Base-by-base conservation (phyloP, 371 early-diverging fungal species). In the Mortierella sp. region DNA sequence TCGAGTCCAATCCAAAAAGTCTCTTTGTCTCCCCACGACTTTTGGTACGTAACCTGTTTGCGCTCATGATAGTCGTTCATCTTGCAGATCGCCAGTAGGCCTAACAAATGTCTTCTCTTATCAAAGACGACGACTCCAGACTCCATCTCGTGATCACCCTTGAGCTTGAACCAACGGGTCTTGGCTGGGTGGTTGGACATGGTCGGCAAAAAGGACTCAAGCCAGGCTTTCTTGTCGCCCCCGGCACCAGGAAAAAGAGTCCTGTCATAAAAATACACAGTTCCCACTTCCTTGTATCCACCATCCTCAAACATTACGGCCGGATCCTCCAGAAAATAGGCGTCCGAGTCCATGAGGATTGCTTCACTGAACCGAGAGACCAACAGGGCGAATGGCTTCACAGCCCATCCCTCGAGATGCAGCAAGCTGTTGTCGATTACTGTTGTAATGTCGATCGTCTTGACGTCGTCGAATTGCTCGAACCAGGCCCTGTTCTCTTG, bases 311-410 rank as follows among this genome's bases (percentile, higher is more conserved):
- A 90, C 50, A 91, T 34, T 1, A 75, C 64, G 6, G 81, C 84
- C 1, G 94, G 93, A 24, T 82, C 78, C 41, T 86, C 80, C 64
- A 92, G 80, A 78, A 91, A 90, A 27, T 86, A 82, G 0, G 83
- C 90, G 60, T 94, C 94, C 12, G 94, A 91, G 78, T 94, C 94
- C 83, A 93, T 82, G 57, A 93, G 78, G 37, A 93, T 86, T n/a
- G 87, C 85, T 43, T 90, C 86, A 5, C 56, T 46, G 63, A 93
- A 93, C 5, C 81, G 78, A 37, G 88, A 88, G 21, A 87, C 84
- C 60, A 93, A 57, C 42, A 92, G 79, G 0, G 89, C 82, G 61
- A 84, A 90, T 0, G 93, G 89, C 48, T 91, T 91, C 26, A 89
- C 54, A 9, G 85, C 82, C 91, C 91, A 89, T 11, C 86, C 87